Evolutionary conservation across 2,329 filamentous ascomycete species (phyloP).

Genomic region (Fusarium robinianum): DNA sequence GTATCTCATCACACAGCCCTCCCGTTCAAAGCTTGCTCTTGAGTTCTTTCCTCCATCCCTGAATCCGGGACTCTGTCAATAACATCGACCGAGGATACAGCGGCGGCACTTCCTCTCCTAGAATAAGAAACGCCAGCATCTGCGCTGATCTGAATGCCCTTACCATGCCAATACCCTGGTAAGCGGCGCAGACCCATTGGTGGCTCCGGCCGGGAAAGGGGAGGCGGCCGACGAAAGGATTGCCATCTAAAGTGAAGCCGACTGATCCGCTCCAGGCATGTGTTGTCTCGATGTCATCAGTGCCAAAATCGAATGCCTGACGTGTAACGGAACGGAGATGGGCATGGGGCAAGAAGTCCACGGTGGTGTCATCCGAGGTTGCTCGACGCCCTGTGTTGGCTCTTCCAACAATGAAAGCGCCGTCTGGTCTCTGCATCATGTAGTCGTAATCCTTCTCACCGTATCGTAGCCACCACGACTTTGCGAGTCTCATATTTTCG

Average conservation of each 20-base stretch:
- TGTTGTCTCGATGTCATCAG: conserved; percentile 8
- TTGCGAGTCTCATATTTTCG: background rate
- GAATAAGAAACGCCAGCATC: conserved; percentile 5
- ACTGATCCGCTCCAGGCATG: conserved; percentile 15
- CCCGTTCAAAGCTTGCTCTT: conserved; percentile 5
- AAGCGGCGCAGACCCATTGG: conserved; percentile 13
- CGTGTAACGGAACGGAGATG: conserved; percentile 4
- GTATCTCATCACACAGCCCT: too few relatives aligned
- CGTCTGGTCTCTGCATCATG: conserved; percentile 15
- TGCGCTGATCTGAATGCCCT: conserved; percentile 14
- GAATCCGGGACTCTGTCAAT: conserved; percentile 1
- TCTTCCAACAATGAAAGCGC: conserved; percentile 8
- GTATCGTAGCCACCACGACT: conserved; percentile 14
- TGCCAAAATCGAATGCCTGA: conserved; percentile 11
- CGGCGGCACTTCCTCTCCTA: conserved; percentile 4
- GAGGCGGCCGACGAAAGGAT: conserved; percentile 12
- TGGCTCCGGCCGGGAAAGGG: conserved; percentile 6
- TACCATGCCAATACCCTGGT: conserved; percentile 14
- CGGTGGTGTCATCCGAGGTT: conserved; percentile 4
- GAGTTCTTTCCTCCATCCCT: background rate
- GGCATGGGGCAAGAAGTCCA: conserved; percentile 9
- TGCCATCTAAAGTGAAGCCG: conserved; percentile 10
- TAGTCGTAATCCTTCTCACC: conserved; percentile 18
- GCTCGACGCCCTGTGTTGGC: conserved; percentile 11
- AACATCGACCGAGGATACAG: conserved; percentile 12